A percentile compares a stretch with the other conserved stretches of the same genome.
These are phyloP conservation scores for Penstemon barbatus DNA, from an alignment of 257 asterid genomes.

Conservation along the genomic window DNA sequence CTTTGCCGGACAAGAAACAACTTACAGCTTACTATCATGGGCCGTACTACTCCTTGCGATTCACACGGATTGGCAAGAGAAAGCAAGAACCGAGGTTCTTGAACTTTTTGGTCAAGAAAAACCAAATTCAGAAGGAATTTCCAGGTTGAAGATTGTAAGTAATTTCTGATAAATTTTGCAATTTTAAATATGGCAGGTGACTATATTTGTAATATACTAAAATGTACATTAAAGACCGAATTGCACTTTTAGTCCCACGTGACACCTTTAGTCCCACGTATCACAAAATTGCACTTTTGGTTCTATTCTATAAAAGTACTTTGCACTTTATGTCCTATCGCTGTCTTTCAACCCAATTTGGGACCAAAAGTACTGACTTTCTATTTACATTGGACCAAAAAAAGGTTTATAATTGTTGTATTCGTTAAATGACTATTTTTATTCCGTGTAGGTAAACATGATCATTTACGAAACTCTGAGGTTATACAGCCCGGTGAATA, in stretches of 20 bases:
- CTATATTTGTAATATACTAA: too few species aligned
- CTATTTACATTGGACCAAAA: too few species aligned
- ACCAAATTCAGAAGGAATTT: slow-evolving; percentile 6
- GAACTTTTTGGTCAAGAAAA: slow-evolving; percentile 1
- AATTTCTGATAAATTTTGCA: not conserved
- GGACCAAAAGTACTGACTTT: too few species aligned
- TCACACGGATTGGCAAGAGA: slow-evolving; percentile 8
- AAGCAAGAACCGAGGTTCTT: slow-evolving; percentile 5
- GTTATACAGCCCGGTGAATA: slow-evolving; percentile 1
- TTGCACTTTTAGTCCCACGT: too few species aligned
- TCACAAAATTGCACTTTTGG: too few species aligned
- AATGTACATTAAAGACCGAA: too few species aligned
- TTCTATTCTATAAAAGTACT: too few species aligned
- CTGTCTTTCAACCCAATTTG: too few species aligned
- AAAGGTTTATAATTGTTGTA: too few species aligned
- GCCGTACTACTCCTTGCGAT: not conserved
- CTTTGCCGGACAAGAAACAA: slow-evolving; percentile 17
- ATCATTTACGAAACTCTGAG: slow-evolving; percentile 13
- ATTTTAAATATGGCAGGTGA: too few species aligned
- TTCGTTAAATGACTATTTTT: not conserved
- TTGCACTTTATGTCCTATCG: too few species aligned
- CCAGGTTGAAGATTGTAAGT: not conserved
- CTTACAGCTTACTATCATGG: slow-evolving; percentile 5
- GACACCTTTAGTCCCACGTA: too few species aligned
- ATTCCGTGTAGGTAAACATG: not conserved